Evolutionary conservation across 2,329 filamentous ascomycete genomes (phyloP).

Genomic region (Cercospora canescens): DNA sequence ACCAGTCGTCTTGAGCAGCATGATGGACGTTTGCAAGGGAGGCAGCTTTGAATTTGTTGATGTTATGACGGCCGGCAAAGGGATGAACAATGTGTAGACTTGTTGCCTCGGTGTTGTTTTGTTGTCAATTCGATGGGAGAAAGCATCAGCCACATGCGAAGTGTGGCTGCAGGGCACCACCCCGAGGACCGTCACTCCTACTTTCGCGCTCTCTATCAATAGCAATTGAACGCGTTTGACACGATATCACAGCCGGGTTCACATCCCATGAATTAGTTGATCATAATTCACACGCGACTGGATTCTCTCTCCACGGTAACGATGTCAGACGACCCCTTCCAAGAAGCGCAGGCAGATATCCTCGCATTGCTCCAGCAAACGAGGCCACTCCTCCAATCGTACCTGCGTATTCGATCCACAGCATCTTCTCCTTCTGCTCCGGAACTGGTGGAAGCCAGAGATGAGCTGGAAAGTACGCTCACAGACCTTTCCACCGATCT

Average conservation of each 20-base stretch:
- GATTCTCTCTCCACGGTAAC: not conserved
- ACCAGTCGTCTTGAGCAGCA: too few relatives aligned
- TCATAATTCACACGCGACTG: not conserved
- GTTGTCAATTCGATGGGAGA: too few relatives aligned
- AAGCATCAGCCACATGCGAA: too few relatives aligned
- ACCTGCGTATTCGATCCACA: conserved; percentile 90
- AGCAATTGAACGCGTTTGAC: not conserved
- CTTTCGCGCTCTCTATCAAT: not conserved
- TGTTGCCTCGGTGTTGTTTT: too few relatives aligned
- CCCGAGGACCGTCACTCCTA: not conserved
- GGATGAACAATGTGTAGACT: too few relatives aligned
- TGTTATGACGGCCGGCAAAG: too few relatives aligned
- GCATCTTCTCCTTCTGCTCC: conserved; percentile 70
- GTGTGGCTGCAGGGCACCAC: not conserved
- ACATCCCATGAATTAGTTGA: conserved; percentile 2
- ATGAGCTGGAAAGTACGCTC: conserved; percentile 78
- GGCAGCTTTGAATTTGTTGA: too few relatives aligned
- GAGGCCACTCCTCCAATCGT: conserved; percentile 87
- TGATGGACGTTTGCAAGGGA: too few relatives aligned
- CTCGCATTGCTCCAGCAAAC: conserved; percentile 77
- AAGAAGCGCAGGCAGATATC: conserved; percentile 67
- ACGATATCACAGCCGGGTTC: not conserved
- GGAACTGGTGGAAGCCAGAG: conserved; percentile 62
- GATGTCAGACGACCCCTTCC: conserved; percentile 49
- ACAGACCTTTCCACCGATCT: conserved; percentile 77